Evolutionary conservation across 2,329 filamentous ascomycete species (phyloP).

Genomic region (Tolypocladium endophyticum): DNA sequence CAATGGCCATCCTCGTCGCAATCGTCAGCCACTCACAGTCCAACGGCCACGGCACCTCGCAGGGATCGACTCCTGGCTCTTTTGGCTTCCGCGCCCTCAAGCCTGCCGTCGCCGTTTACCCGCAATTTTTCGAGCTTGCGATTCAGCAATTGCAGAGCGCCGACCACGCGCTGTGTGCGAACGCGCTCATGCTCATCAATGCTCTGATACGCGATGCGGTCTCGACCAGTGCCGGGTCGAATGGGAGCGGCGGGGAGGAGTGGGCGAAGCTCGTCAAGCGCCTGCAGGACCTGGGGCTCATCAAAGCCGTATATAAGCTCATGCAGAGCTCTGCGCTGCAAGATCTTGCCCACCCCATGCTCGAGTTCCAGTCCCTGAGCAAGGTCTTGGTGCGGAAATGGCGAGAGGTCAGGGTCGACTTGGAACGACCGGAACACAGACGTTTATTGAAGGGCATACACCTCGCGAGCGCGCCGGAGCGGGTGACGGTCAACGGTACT

Average conservation of each 20-base stretch:
- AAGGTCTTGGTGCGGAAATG: constrained; percentile 83
- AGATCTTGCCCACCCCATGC: constrained; percentile 76
- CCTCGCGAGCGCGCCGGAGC: constrained; percentile 65
- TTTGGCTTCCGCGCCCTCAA: constrained; percentile 89
- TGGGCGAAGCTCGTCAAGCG: constrained; percentile 95
- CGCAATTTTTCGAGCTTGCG: constrained; percentile 89
- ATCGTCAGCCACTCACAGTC: constrained; percentile 79
- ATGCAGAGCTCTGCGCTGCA: constrained; percentile 93
- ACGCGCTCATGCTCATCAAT: constrained; percentile 91
- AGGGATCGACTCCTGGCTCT: constrained; percentile 37
- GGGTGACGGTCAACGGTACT: constrained; percentile 26
- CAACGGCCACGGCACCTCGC: constrained; percentile 24
- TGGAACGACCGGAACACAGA: constrained; percentile 81
- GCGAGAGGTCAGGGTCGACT: constrained; percentile 73
- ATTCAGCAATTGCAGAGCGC: constrained; percentile 86
- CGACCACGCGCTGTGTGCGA: constrained; percentile 91
- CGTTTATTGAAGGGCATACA: constrained; percentile 79
- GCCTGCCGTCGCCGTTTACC: constrained; percentile 81
- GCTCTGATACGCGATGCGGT: constrained; percentile 88
- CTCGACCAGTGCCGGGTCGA: constrained; percentile 50
- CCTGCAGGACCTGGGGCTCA: constrained; percentile 84
- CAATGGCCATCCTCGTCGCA: constrained; percentile 92
- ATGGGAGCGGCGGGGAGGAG: constrained; percentile 44
- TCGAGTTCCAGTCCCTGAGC: constrained; percentile 88
- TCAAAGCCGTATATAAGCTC: constrained; percentile 80